phyloP scores from a whole-genome alignment of 2,329 filamentous ascomycete species.

The Fusarium illudens region DNA sequence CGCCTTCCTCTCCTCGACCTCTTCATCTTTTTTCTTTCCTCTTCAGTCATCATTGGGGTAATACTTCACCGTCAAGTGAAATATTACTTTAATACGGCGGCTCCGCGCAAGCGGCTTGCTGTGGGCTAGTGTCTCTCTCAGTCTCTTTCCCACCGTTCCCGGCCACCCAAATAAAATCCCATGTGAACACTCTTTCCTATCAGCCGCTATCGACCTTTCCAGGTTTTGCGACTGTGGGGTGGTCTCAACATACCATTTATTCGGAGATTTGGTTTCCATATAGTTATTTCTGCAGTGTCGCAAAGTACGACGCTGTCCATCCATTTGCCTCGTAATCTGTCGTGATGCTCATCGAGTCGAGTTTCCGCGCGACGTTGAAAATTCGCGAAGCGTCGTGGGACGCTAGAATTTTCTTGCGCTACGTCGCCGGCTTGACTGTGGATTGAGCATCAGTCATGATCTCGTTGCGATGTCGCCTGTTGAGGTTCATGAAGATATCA shows the following conservation, averaged over 20 bases:
- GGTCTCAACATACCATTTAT: conserved; percentile 53
- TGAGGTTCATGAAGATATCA: background rate
- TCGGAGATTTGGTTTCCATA: background rate
- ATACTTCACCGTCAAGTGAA: conserved; percentile 36
- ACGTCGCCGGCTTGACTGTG: background rate
- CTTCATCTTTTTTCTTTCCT: conserved; percentile 1
- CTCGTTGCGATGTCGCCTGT: background rate
- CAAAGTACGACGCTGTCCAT: background rate
- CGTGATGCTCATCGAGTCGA: background rate
- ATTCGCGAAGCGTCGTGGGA: background rate
- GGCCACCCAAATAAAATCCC: conserved; percentile 57
- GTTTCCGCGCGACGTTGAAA: background rate
- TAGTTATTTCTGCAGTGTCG: background rate
- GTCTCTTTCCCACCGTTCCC: conserved; percentile 66
- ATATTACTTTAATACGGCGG: conserved; percentile 58
- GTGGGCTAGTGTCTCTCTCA: conserved; percentile 57
- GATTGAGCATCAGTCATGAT: background rate
- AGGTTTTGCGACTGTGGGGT: conserved; percentile 62
- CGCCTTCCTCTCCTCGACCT: background rate
- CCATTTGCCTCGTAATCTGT: background rate
- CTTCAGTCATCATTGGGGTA: conserved; percentile 24
- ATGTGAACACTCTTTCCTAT: conserved; percentile 57
- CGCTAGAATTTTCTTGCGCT: background rate
- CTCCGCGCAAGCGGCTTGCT: conserved; percentile 64
- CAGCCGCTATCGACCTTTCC: conserved; percentile 52